Conservation (phyloP, 805 yeast genomes). For the Sungouiozyma intestinalis region DNA sequence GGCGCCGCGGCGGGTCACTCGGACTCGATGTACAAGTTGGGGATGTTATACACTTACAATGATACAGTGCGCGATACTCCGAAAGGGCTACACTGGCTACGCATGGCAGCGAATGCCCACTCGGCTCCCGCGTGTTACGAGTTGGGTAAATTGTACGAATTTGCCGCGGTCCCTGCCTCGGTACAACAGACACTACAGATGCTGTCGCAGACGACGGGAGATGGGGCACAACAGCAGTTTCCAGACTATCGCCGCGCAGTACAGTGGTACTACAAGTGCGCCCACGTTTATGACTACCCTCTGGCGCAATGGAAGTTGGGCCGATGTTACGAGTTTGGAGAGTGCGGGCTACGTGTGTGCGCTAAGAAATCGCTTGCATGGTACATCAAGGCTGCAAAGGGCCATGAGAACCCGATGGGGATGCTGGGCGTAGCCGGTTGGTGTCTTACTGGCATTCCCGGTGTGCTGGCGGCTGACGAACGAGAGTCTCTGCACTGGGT, state of each 20-base stretch:
- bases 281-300: conserved; percentile 44
- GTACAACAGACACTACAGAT: conserved; percentile 9
- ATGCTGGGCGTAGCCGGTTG: conserved; percentile 69
- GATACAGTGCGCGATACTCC: neutral
- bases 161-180: conserved; percentile 26
- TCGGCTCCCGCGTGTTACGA: conserved; percentile 52
- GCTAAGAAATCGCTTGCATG: conserved; percentile 57
- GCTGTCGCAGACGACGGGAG: neutral
- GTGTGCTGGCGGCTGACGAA: conserved; percentile 43
- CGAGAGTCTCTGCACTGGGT: conserved; percentile 64
- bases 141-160: conserved; percentile 45
- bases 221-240: neutral
- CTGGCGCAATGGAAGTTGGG: conserved; percentile 66
- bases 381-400: conserved; percentile 62
- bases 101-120: conserved; percentile 32
- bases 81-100: conserved; percentile 40
- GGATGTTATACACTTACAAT: conserved; percentile 29
- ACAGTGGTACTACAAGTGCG: conserved; percentile 47
- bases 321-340: conserved; percentile 62
- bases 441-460: conserved; percentile 61
- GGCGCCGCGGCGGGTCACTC: conserved; percentile 50
- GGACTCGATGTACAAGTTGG: conserved; percentile 65
- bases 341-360: conserved; percentile 40
- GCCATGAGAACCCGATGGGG: conserved; percentile 41
- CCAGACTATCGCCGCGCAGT: conserved; percentile 36